Conservation (phyloP, 2,329 filamentous ascomycete genomes). For the Calonectria pseudoreteaudii region DNA sequence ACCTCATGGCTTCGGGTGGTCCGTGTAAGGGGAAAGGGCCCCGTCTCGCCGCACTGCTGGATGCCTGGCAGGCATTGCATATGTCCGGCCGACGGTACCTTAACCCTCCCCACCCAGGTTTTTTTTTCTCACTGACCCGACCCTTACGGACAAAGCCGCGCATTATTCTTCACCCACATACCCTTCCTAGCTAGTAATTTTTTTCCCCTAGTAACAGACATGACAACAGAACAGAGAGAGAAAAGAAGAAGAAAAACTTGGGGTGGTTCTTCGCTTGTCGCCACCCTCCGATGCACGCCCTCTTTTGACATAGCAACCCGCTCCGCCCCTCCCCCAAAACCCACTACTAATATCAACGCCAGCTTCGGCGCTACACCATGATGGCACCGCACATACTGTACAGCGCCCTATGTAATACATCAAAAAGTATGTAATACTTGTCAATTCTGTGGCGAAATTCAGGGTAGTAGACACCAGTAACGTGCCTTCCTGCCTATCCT, state of each 20-base stretch:
- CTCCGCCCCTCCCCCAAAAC: neutral
- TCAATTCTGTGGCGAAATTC: neutral
- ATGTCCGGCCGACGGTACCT: constrained; percentile 15
- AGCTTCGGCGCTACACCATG: neutral
- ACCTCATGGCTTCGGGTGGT: constrained; percentile 10
- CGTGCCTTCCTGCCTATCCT: neutral
- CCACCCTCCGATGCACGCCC: neutral
- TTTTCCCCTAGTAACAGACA: neutral
- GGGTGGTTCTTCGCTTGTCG: neutral
- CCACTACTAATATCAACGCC: neutral
- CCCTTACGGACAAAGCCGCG: neutral
- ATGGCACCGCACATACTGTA: neutral
- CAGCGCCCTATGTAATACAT: neutral
- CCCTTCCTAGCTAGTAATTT: neutral
- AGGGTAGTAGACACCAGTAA: neutral
- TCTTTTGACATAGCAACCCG: neutral
- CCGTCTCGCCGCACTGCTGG: neutral
- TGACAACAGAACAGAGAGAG: neutral
- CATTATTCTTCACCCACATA: neutral
- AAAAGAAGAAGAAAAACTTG: neutral
- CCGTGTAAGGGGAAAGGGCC: constrained; percentile 17
- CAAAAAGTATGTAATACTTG: neutral
- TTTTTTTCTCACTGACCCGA: neutral
- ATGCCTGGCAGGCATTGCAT: constrained; percentile 11
- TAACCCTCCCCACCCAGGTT: constrained; percentile 9